These are phyloP conservation scores for Komagataella populi DNA, from an alignment of 805 yeast species.

Conservation along the genomic window DNA sequence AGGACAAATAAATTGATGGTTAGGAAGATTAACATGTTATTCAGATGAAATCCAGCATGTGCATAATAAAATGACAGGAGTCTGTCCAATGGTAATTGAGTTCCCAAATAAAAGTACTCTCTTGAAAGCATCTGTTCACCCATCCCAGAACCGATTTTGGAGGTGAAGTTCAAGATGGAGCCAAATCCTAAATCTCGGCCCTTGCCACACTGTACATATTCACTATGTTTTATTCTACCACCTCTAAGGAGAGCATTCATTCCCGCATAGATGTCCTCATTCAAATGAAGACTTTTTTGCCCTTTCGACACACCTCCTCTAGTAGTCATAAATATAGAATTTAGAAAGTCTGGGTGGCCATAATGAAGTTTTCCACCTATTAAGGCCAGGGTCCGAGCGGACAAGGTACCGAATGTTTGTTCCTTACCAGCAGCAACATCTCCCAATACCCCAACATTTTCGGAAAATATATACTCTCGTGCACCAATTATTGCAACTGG, in stretches of 20 bases:
- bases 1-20: slow-evolving; percentile 81
- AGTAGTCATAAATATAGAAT: slow-evolving; percentile 84
- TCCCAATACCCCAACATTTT: slow-evolving; percentile 82
- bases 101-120: slow-evolving; percentile 84
- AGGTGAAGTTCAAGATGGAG: slow-evolving; percentile 83
- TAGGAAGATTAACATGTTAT: slow-evolving; percentile 74
- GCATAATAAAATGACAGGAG: slow-evolving; percentile 91
- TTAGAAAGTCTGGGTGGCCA: slow-evolving; percentile 93
- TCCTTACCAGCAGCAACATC: slow-evolving; percentile 97
- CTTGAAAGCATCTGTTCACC: slow-evolving; percentile 91
- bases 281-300: slow-evolving; percentile 82
- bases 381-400: slow-evolving; percentile 85
- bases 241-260: slow-evolving; percentile 84
- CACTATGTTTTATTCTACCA: slow-evolving; percentile 90
- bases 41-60: slow-evolving; percentile 92
- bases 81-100: slow-evolving; percentile 78
- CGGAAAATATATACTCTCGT: slow-evolving; percentile 88
- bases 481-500: slow-evolving; percentile 94
- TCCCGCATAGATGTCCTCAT: slow-evolving; percentile 95
- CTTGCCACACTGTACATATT: slow-evolving; percentile 92
- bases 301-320: slow-evolving; percentile 95
- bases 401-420: slow-evolving; percentile 91
- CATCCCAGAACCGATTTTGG: slow-evolving; percentile 97
- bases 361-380: slow-evolving; percentile 92
- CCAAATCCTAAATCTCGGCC: slow-evolving; percentile 93